Base-by-base conservation (phyloP, 768 basidiomycete genomes). In the Mycena haematopus region DNA sequence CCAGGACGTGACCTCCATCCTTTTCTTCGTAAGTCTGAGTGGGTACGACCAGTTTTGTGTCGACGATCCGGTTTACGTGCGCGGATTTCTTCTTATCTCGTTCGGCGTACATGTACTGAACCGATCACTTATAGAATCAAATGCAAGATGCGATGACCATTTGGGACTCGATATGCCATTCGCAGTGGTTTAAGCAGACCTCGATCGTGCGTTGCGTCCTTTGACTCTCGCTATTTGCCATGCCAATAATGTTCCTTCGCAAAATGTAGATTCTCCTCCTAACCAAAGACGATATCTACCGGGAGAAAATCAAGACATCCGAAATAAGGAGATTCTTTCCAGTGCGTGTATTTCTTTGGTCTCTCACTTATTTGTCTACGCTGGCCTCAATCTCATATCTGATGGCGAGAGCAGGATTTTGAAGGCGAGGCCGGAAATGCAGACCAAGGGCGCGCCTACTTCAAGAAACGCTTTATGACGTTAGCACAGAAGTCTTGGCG, bases 81-180 rank as follows among this genome's bases (percentile, higher is more conserved):
- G 92, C 82, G 4, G 9, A 58, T 19, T 31, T n/a, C 42, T 52
- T n/a, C 44, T 24, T 25, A 27, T 17, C 14, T 24, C 25, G 22
- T 27, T 25, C 46, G n/a, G n/a, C n/a, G n/a, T n/a, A 9, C 14
- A 24, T 47, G 6, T 47, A 19, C 19, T 47, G 24, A 25, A 24
- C 13, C 14, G 21, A n/a, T n/a, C 24, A 42, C 9, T n/a, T 42
- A 25, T 15, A 47, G 46, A 47, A 27, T 17, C 46, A 96, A 87
- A 96, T 96, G 94, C 92, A 95, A 80, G 95, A 98, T 65, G 92
- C 95, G 3, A 91, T 98, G 88, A 92, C 92, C 19, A 92, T 98
- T 52, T 98, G n/a, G n/a, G n/a, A n/a, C n/a, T n/a, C n/a, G n/a
- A n/a, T n/a, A n/a, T n/a, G n/a, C n/a, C n/a, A n/a, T n/a, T n/a